A percentile compares a stretch with the other conserved stretches of the same genome.
Conservation (phyloP, 257 asterid species). For the Ballota nigra region DNA sequence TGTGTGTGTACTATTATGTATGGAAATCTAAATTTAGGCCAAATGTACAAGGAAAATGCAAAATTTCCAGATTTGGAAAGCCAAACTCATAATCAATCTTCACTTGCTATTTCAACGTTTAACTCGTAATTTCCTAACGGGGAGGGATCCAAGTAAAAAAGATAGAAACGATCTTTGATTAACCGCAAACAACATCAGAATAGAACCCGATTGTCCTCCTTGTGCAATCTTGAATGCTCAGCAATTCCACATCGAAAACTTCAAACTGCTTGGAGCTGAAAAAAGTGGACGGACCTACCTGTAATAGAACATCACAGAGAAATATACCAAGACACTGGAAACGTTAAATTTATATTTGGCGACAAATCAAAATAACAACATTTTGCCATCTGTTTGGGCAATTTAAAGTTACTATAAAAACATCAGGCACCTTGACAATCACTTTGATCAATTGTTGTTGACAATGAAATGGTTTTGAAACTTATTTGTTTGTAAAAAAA, state of each 20-base stretch:
- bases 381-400: not conserved
- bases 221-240: conserved; percentile 81
- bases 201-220: conserved; percentile 91
- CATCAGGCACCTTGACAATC: too few species aligned
- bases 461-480: not conserved
- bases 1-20: not conserved
- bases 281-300: conserved; percentile 98
- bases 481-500: not conserved
- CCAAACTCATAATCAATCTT: not conserved
- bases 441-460: not conserved
- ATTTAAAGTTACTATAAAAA: not conserved
- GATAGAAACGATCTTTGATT: conserved; percentile 13
- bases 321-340: conserved; percentile 6
- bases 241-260: conserved; percentile 84
- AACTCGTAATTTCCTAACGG: not conserved
- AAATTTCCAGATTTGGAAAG: not conserved
- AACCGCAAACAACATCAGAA: conserved; percentile 87
- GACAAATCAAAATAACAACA: not conserved
- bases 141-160: not conserved
- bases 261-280: conserved; percentile 94
- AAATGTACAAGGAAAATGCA: not conserved
- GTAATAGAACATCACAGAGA: not conserved
- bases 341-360: not conserved
- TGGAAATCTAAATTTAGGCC: not conserved
- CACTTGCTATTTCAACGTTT: not conserved